Conservation (phyloP, 1,284 basidiomycete genomes). For the Naganishia sp. region DNA sequence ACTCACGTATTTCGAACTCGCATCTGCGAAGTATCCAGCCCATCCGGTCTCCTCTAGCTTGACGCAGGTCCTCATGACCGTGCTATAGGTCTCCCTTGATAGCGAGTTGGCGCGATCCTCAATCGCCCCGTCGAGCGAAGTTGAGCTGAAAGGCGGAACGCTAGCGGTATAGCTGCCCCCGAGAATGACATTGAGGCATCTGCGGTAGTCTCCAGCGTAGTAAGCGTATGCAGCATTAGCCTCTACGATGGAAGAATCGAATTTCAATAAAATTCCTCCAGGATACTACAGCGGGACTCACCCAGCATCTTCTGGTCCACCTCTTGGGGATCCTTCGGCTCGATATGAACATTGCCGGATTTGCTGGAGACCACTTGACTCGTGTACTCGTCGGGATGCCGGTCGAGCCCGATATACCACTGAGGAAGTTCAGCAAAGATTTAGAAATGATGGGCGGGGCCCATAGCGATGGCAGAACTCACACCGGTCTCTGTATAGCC, state of each 20-base stretch:
- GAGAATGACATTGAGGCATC: conserved; percentile 11
- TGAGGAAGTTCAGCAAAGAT: conserved; percentile 2
- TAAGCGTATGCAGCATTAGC: conserved; percentile 19
- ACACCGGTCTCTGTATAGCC: conserved; percentile 27
- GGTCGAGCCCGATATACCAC: conserved; percentile 30
- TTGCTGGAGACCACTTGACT: conserved; percentile 22
- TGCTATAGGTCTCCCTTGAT: conserved; percentile 20
- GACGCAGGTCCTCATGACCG: conserved; percentile 16
- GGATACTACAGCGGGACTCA: neutral
- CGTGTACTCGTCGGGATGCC: conserved; percentile 28
- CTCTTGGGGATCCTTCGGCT: neutral
- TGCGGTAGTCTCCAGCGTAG: conserved; percentile 8
- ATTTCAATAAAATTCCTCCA: neutral
- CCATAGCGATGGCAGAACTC: neutral
- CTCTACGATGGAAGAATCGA: conserved; percentile 2
- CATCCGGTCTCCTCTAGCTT: conserved; percentile 1
- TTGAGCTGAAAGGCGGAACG: neutral
- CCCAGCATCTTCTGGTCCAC: conserved; percentile 31
- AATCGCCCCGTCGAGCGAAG: neutral
- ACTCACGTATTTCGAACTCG: conserved; percentile 22
- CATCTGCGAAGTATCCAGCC: conserved; percentile 26
- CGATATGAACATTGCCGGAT: conserved; percentile 10
- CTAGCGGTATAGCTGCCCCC: conserved; percentile 7
- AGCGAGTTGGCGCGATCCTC: conserved; percentile 2
- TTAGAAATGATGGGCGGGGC: neutral